Evolutionary conservation across 495 filamentous ascomycete genomes (phyloP), one percentile per base, ranked within the genome.

Genomic region (Chaetomium cochliodes): DNA sequence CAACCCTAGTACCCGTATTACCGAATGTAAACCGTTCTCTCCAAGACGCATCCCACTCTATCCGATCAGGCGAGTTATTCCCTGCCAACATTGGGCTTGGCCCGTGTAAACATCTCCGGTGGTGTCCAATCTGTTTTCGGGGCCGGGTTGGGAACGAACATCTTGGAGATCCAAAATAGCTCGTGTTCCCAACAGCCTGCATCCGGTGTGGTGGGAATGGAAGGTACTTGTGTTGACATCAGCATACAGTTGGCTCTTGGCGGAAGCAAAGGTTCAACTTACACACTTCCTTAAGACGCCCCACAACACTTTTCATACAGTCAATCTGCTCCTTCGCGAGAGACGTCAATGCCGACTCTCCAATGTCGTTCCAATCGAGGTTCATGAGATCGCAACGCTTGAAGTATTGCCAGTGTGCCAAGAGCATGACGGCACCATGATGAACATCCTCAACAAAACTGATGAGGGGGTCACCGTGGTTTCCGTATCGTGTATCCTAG

Each of bases 381-480:
- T 54, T 61, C 54, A 69, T 54, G n/a, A 73, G 52, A 20, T 75
- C 72, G n/a, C 61, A 60, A 8, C 70, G 66, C 50, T 69, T 69
- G 56, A 65, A 75, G 54, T 74, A 75, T 3, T 65, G 65, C 73
- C 73, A 75, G 39, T 74, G 49, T 2, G 64, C 63, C 28, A 75
- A 58, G 16, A 75, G 63, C 41, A 65, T 61, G n/a, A 51, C 68
- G 3, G 62, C 69, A n/a, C 68, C 49, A 15, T 63, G 41, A 8
- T 75, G 73, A 0, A 75, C 22, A 5, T 74, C 65, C 44, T 74
- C 70, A 15, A 75, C 65, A 33, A 66, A 70, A 0, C 20, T 15
- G 0, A 70, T 72, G 0, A 68, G 61, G n/a, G 70, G 60, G 44
- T 60, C 12, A 1, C 57, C 20, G 16, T 61, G 50, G 7, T 63